Conservation (phyloP, 1,284 basidiomycete species). For the Leccinum solheimii region DNA sequence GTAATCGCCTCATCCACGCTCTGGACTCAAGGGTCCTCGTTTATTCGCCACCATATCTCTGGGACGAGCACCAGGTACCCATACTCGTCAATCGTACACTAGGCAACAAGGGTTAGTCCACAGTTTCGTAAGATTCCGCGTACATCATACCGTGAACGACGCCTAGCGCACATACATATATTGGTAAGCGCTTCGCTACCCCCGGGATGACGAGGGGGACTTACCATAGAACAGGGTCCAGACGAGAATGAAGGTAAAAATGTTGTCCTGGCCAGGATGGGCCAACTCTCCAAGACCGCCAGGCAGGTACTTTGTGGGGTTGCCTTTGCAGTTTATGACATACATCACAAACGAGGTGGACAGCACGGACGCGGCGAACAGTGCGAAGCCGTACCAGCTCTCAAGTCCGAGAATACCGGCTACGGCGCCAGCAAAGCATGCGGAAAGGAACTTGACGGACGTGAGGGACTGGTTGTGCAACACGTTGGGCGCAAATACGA, state of each 20-base stretch:
- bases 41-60: background rate
- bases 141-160: slow-evolving; percentile 44
- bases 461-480: slow-evolving; percentile 65
- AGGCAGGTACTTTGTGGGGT: slow-evolving; percentile 57
- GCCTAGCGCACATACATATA: slow-evolving; percentile 28
- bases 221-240: slow-evolving; percentile 89
- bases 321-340: slow-evolving; percentile 67
- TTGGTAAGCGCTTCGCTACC: slow-evolving; percentile 14
- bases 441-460: slow-evolving; percentile 72
- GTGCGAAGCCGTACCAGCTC: slow-evolving; percentile 77
- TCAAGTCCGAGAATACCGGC: slow-evolving; percentile 86
- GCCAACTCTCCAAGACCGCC: slow-evolving; percentile 65
- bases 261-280: slow-evolving; percentile 83
- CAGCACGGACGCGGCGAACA: slow-evolving; percentile 71
- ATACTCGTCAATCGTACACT: slow-evolving; percentile 50
- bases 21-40: background rate
- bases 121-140: background rate
- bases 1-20: background rate
- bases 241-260: slow-evolving; percentile 82
- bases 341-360: slow-evolving; percentile 66
- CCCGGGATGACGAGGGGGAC: slow-evolving; percentile 43
- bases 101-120: slow-evolving; percentile 16
- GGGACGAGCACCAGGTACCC: background rate
- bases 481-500: slow-evolving; percentile 71
- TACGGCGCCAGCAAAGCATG: slow-evolving; percentile 81